phyloP scores from a whole-genome alignment of 441 rosid species.

The Flueggea neowawraea region DNA sequence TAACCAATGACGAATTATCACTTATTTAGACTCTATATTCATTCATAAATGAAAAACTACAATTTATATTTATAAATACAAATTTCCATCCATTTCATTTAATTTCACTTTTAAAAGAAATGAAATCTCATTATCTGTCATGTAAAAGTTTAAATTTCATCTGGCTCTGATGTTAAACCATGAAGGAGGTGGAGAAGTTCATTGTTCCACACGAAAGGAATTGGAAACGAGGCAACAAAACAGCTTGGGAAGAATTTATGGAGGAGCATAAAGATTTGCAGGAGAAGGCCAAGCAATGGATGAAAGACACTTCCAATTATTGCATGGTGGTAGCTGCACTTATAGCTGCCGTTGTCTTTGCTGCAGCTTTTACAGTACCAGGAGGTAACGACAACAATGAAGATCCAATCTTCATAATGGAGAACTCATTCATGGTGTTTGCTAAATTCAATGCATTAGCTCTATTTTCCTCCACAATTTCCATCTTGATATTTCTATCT shows the following conservation, averaged over 20 bases:
- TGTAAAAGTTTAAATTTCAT: too few species aligned
- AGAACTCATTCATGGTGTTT: neutral
- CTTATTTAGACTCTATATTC: too few species aligned
- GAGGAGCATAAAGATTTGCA: neutral
- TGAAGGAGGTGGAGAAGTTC: neutral
- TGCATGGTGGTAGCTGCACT: conserved; percentile 8
- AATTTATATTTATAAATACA: too few species aligned
- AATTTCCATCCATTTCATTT: too few species aligned
- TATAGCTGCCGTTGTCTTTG: conserved; percentile 2
- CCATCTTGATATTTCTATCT: conserved; percentile 47
- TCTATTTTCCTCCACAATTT: neutral
- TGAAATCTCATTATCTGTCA: too few species aligned
- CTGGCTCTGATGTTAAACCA: too few species aligned
- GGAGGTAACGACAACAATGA: conserved; percentile 1
- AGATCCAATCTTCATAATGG: neutral
- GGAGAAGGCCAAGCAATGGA: neutral
- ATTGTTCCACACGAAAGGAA: neutral
- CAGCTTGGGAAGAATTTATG: neutral
- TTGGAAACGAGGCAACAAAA: neutral
- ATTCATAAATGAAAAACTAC: too few species aligned
- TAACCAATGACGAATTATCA: too few species aligned
- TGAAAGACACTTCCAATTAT: conserved; percentile 2
- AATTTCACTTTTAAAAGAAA: too few species aligned
- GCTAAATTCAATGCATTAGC: conserved; percentile 1
- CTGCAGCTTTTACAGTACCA: conserved; percentile 5